phyloP scores from a whole-genome alignment of 768 basidiomycete species.

The Lactarius sanguifluus region DNA sequence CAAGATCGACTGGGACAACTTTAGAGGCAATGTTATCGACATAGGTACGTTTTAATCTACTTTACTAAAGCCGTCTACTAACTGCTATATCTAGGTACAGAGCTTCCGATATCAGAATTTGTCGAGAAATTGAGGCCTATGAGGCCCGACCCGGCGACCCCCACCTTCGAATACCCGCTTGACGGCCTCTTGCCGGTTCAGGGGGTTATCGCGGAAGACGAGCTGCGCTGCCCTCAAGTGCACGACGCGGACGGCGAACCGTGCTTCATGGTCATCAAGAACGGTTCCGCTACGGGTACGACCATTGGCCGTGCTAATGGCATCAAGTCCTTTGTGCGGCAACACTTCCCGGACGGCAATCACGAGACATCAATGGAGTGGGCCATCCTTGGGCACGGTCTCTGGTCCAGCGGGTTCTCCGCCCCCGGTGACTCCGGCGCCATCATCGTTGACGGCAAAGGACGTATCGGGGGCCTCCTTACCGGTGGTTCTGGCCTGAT shows the following conservation, averaged over 20 bases:
- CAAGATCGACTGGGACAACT: slow-evolving; percentile 31
- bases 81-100: slow-evolving; percentile 16
- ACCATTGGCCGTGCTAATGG: slow-evolving; percentile 34
- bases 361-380: slow-evolving; percentile 26
- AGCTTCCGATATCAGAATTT: background rate
- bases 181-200: slow-evolving; percentile 29
- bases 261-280: slow-evolving; percentile 31
- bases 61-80: slow-evolving; percentile 11
- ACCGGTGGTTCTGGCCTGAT: slow-evolving; percentile 21
- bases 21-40: slow-evolving; percentile 21
- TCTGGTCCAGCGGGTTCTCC: slow-evolving; percentile 29
- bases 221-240: slow-evolving; percentile 27
- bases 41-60: slow-evolving; percentile 8
- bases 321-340: slow-evolving; percentile 30
- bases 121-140: too few species aligned
- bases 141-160: too few species aligned
- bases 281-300: slow-evolving; percentile 30
- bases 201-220: slow-evolving; percentile 26
- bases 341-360: slow-evolving; percentile 23
- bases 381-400: slow-evolving; percentile 22
- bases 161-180: slow-evolving; percentile 27
- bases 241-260: slow-evolving; percentile 23
- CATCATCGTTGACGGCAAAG: slow-evolving; percentile 25
- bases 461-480: slow-evolving; percentile 28
- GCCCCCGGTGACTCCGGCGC: slow-evolving; percentile 31